phyloP scores from a whole-genome alignment of 352 stramenopile genomes.

The Phytopythium boreale region DNA sequence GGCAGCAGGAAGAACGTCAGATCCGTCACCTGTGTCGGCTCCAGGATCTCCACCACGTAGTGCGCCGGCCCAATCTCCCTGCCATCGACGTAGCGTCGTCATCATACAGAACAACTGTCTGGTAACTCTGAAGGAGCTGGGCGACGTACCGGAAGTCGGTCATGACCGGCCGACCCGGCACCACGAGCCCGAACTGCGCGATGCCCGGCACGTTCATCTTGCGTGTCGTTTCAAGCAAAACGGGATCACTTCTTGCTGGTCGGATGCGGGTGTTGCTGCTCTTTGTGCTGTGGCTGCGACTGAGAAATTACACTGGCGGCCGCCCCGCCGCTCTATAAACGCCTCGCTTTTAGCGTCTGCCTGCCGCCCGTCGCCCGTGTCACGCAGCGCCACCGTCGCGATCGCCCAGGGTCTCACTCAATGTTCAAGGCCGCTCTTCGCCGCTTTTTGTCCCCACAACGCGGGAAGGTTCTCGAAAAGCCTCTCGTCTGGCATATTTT shows the following conservation, averaged over 20 bases:
- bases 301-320: too few species aligned
- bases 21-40: conserved; percentile 58
- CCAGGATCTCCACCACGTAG: conserved; percentile 57
- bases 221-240: background rate
- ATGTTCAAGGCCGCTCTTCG: background rate
- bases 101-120: background rate
- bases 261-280: too few species aligned
- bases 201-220: conserved; percentile 17
- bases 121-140: background rate
- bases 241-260: background rate
- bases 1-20: conserved; percentile 77
- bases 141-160: conserved; percentile 54
- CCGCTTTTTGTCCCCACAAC: background rate
- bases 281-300: too few species aligned
- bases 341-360: background rate
- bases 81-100: background rate
- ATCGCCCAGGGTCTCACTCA: background rate
- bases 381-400: background rate
- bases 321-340: background rate
- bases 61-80: conserved; percentile 63
- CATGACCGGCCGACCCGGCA: conserved; percentile 58
- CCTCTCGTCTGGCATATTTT: background rate
- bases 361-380: background rate
- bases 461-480: conserved; percentile 8
- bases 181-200: conserved; percentile 63